Base-by-base conservation (phyloP, 805 yeast genomes). In the Myxozyma monticola region DNA sequence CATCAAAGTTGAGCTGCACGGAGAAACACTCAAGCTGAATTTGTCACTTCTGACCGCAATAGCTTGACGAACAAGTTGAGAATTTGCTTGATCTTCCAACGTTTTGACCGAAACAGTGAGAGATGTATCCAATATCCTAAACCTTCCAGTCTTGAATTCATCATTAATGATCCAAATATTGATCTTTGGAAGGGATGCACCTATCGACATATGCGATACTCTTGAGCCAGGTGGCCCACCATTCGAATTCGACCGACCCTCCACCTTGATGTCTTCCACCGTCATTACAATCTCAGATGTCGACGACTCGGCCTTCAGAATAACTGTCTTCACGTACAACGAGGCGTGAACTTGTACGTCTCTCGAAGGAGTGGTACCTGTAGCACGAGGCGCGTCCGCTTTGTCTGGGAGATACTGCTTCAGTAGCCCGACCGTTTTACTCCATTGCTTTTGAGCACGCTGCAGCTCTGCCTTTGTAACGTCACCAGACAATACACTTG, bases 401-500 rank as follows among this genome's bases (percentile, higher is more conserved):
- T n/a, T 31, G 15, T 33, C 42, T 2, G 48, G 37, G 9, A 30
- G 14, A 18, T 28, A 38, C 22, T 28, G 36, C 26, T 37, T 18
- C 17, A 51, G 18, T 2, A 37, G 17, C 20, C 35, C 26, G 8
- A 34, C 14, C 18, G 54, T 43, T 33, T 26, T 24, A 12, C 22
- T 36, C 59, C 59, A 54, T 26, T 44, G 42, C 14, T 41, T 40
- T 35, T 52, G 48, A 3, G 59, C 59, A 3, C 20, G 17, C 28
- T 38, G 18, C 8, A 52, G 31, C 26, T 54, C 59, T 6, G 53
- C 28, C 22, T 46, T 45, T 12, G 54, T 50, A 8, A 52, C 48
- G 20, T 52, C 59, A 10, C 59, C 59, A 5, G 59, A 45, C 18
- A 54, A 41, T 3, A 51, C 59, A 38, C 48, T 45, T 0, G 59